A percentile compares a stretch with the other conserved stretches of the same genome.
Conservation (phyloP, 306 rosid genomes). For the Betula pendula region DNA sequence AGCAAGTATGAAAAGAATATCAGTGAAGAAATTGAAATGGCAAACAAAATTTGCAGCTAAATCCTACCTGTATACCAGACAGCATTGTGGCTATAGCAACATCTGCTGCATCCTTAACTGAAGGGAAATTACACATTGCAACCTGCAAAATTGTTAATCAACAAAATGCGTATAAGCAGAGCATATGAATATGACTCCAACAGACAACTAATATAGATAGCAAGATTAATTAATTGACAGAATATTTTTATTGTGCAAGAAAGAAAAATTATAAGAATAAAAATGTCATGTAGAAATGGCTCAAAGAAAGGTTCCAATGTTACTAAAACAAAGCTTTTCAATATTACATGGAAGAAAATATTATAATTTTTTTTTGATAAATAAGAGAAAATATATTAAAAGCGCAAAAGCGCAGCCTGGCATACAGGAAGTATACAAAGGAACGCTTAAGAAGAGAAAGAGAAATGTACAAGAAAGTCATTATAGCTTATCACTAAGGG, state of each 20-base stretch:
- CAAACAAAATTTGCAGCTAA: constrained; percentile 24
- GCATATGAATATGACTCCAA: constrained; percentile 20
- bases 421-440: too few relatives aligned
- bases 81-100: constrained; percentile 92
- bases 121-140: constrained; percentile 96
- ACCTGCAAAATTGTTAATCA: constrained; percentile 55
- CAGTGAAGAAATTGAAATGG: constrained; percentile 17
- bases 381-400: too few relatives aligned
- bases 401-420: too few relatives aligned
- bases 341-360: background rate
- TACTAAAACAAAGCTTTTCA: background rate
- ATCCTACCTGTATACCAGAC: constrained; percentile 87
- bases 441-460: too few relatives aligned
- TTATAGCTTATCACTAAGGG: too few relatives aligned
- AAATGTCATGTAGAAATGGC: background rate
- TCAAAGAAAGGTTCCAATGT: background rate
- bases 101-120: constrained; percentile 92
- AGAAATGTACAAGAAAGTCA: too few relatives aligned
- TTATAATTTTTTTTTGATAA: too few relatives aligned
- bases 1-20: constrained; percentile 27
- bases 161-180: constrained; percentile 1
- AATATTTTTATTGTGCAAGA: background rate
- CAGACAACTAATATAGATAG: constrained; percentile 4
- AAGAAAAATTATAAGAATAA: background rate
- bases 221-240: constrained; percentile 14